Evolutionary conservation across 345 rosid species (phyloP), one percentile per base, ranked within the genome.

Genomic region (Lenwebbia sp.): DNA sequence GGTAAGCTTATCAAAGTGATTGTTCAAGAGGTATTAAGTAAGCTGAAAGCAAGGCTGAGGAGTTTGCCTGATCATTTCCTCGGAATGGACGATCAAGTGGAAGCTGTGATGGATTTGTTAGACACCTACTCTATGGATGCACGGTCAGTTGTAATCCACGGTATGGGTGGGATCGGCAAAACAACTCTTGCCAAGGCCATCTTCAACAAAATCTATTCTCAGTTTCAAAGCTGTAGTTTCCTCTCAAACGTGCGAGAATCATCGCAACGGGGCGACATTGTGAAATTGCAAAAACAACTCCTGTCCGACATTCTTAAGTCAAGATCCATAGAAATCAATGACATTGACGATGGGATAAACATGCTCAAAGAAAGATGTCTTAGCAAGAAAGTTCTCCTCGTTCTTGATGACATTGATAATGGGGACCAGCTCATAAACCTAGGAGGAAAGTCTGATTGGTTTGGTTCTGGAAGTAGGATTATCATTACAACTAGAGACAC

Each of bases 401-500:
- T 85, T 54, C 60, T 86, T 15, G 87, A 86, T 82, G 85, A 86
- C 41, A 54, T 82, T 22, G 82, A 82, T 21, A 9, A 22, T 19
- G 13, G 5, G 12, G 21, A 86, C 28, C 85, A 14, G 33, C 51
- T 86, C 4, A 47, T 13, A 22, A 10, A 47, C 4, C 56, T 82
- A 51, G 87, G 70, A 33, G 44, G 58, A 17, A 28, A 33, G 13
- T 5, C 23, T 82, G 58, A 22, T 21, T 86, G 58, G 85, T 82
- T 82, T 50, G 37, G 58, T 11, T 10, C 40, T 7, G 85, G 37
- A 15, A 50, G 87, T 55, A 70, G 85, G 37, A 60, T 86, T 28
- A 70, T 83, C 55, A 54, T 86, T 75, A 86, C 88, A 22, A 44
- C 87, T 28, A n/a, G 86, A 40, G 58, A 84, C 76, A 84, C 23